phyloP scores from a whole-genome alignment of 2,329 filamentous ascomycete species.

The Lachnellula suecica region DNA sequence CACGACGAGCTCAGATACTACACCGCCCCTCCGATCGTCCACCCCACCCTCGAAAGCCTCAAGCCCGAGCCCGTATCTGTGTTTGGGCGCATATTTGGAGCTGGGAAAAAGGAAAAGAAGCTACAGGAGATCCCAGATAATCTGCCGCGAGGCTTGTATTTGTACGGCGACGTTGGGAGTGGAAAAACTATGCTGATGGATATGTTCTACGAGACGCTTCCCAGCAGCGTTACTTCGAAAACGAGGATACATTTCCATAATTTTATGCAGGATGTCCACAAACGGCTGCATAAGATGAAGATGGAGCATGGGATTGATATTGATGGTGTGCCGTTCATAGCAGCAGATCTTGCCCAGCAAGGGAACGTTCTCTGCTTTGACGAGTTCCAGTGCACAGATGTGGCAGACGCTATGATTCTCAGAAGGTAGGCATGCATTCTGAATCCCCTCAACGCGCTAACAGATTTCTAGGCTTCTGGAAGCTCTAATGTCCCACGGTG shows the following conservation, averaged over 20 bases:
- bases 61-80: slow-evolving; percentile 53
- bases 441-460: slow-evolving; percentile 1
- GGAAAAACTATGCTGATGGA: slow-evolving; percentile 99
- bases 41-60: slow-evolving; percentile 72
- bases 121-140: slow-evolving; percentile 61
- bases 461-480: slow-evolving; percentile 66
- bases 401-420: slow-evolving; percentile 97
- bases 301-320: slow-evolving; percentile 85
- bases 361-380: slow-evolving; percentile 93
- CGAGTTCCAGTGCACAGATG: slow-evolving; percentile 98
- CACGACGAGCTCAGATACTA: slow-evolving; percentile 81
- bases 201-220: slow-evolving; percentile 91
- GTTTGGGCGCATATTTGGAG: slow-evolving; percentile 62
- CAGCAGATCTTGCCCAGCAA: slow-evolving; percentile 86
- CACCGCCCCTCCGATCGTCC: slow-evolving; percentile 68
- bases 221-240: slow-evolving; percentile 74
- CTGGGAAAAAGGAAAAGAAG: slow-evolving; percentile 34
- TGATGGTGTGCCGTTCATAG: slow-evolving; percentile 87
- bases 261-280: slow-evolving; percentile 98
- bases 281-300: slow-evolving; percentile 85
- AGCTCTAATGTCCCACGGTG: slow-evolving; percentile 91
- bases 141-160: slow-evolving; percentile 85
- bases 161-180: slow-evolving; percentile 94
- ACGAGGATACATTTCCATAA: slow-evolving; percentile 98
- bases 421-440: slow-evolving; percentile 53